phyloP scores from a whole-genome alignment of 2,329 filamentous ascomycete genomes.

The Curvularia verruculosa region DNA sequence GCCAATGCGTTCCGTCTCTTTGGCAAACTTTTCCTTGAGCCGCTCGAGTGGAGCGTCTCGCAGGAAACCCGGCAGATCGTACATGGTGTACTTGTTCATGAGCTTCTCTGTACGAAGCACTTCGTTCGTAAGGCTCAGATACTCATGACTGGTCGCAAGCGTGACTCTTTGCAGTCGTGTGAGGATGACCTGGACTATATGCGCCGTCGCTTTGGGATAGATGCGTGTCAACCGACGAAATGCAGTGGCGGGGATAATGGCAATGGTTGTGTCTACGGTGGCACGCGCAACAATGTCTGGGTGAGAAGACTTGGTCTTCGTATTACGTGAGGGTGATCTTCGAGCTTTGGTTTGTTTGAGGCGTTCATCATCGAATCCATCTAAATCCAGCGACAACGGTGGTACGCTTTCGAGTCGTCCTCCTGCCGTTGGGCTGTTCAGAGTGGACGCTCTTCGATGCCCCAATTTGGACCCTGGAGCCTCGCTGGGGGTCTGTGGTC shows the following conservation, averaged over 20 bases:
- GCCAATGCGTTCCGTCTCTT: constrained; percentile 81
- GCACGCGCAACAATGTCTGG: constrained; percentile 97
- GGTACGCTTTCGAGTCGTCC: constrained; percentile 66
- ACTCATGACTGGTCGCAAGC: constrained; percentile 90
- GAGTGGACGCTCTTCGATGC: constrained; percentile 38
- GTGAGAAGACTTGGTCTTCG: constrained; percentile 76
- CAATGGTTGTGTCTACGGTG: constrained; percentile 95
- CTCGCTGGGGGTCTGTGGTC: constrained; percentile 39
- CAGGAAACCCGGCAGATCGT: constrained; percentile 88
- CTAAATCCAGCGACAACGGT: constrained; percentile 71
- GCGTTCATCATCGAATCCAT: constrained; percentile 30
- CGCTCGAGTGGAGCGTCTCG: constrained; percentile 81
- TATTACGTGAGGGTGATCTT: constrained; percentile 39
- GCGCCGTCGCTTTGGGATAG: constrained; percentile 93
- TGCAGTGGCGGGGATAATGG: constrained; percentile 95
- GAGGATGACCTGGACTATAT: constrained; percentile 96
- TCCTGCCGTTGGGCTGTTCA: constrained; percentile 45
- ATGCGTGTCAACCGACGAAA: constrained; percentile 91
- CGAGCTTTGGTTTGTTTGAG: constrained; percentile 26
- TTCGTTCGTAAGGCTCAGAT: constrained; percentile 88
- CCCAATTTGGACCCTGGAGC: constrained; percentile 25
- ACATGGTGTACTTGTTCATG: constrained; percentile 91
- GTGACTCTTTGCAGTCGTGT: constrained; percentile 94
- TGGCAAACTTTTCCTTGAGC: constrained; percentile 89
- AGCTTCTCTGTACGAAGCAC: constrained; percentile 90